Percentiles rank a stretch among this genome's conserved stretches.
Evolutionary conservation across 495 filamentous ascomycete genomes (phyloP).

Genomic region (Daldinia vernicosa): DNA sequence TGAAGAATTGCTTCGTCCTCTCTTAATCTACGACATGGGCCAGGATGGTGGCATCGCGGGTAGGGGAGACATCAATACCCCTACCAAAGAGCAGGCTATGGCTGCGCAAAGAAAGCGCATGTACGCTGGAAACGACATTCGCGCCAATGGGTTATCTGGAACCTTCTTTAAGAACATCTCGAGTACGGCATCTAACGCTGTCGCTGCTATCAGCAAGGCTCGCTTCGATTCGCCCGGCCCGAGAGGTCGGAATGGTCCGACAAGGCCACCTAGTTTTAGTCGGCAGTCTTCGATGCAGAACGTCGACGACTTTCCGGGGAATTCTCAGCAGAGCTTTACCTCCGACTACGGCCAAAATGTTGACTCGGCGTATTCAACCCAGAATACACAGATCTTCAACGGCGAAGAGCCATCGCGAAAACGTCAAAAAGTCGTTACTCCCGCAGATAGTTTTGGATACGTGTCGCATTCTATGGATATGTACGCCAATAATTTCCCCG

Average conservation of each 20-base stretch:
- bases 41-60: conserved; percentile 73
- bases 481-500: conserved; percentile 55
- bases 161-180: conserved; percentile 98
- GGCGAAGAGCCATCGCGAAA: conserved; percentile 89
- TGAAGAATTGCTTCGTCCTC: conserved; percentile 81
- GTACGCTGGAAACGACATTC: conserved; percentile 74
- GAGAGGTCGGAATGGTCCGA: conserved; percentile 60
- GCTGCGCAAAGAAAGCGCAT: conserved; percentile 92
- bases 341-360: conserved; percentile 56
- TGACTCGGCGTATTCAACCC: conserved; percentile 59
- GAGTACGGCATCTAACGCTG: conserved; percentile 86
- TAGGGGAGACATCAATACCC: conserved; percentile 77
- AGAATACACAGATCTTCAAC: conserved; percentile 49
- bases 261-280: conserved; percentile 62
- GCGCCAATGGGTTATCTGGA: conserved; percentile 71
- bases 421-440: conserved; percentile 62
- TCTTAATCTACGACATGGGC: conserved; percentile 88
- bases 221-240: conserved; percentile 87
- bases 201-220: conserved; percentile 95
- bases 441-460: conserved; percentile 59
- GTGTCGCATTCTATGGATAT: conserved; percentile 62
- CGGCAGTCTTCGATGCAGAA: conserved; percentile 71
- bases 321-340: conserved; percentile 60
- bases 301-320: conserved; percentile 52
- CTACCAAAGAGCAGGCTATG: conserved; percentile 99